A percentile compares a stretch with the other conserved stretches of the same genome.
Conservation (phyloP, 352 stramenopile species). For the Thalassiosira gravida region DNA sequence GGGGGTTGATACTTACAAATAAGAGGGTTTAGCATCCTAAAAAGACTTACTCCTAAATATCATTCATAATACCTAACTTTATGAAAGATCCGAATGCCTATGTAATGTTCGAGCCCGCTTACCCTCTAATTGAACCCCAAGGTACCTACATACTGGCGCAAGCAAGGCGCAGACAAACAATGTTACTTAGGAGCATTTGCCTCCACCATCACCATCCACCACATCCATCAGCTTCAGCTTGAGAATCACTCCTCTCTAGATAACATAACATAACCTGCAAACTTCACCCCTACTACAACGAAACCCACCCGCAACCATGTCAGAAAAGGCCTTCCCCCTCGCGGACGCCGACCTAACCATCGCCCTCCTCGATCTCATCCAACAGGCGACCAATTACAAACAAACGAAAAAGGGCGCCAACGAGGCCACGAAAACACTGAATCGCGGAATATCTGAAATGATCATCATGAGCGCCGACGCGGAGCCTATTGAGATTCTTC, state of each 20-base stretch:
- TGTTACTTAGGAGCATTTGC: too few relatives aligned
- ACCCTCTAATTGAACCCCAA: too few relatives aligned
- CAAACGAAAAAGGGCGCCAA: slow-evolving; percentile 99
- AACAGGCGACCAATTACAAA: slow-evolving; percentile 99
- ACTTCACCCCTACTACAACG: too few relatives aligned
- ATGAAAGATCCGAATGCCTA: too few relatives aligned
- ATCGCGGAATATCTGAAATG: slow-evolving; percentile 98
- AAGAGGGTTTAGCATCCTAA: too few relatives aligned
- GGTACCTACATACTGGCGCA: too few relatives aligned
- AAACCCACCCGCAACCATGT: slow-evolving; percentile 62
- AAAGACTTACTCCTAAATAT: too few relatives aligned
- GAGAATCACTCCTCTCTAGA: not conserved
- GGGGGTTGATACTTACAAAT: too few relatives aligned
- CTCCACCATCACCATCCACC: not conserved
- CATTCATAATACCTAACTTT: too few relatives aligned
- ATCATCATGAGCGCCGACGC: slow-evolving; percentile 99
- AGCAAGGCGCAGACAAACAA: too few relatives aligned
- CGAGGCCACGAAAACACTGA: slow-evolving; percentile 99
- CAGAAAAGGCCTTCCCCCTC: slow-evolving; percentile 94
- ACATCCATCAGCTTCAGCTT: not conserved
- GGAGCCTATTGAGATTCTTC: slow-evolving; percentile 99
- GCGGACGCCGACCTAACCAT: slow-evolving; percentile 97
- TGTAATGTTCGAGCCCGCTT: too few relatives aligned
- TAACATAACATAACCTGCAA: too few relatives aligned
- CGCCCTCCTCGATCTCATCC: slow-evolving; percentile 97